phyloP scores from a whole-genome alignment of 306 rosid genomes.

The Oxytropis ochrocephala region DNA sequence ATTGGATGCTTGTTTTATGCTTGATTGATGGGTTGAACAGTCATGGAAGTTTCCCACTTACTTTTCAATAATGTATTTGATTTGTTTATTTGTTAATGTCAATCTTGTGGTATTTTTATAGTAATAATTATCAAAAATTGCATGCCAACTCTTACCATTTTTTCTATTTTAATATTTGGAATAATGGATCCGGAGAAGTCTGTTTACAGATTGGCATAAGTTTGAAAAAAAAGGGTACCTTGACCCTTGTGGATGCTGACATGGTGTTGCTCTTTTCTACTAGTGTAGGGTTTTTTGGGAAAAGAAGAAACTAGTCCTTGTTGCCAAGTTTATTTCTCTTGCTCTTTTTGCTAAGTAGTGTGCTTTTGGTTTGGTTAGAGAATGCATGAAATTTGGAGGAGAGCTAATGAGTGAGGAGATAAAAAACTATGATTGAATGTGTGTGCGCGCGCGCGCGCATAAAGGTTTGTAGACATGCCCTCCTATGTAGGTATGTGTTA shows the following conservation, averaged over 20 bases:
- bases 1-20: slow-evolving; percentile 25
- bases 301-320: neutral
- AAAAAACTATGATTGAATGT: neutral
- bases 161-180: slow-evolving; percentile 5
- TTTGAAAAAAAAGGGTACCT: slow-evolving; percentile 7
- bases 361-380: neutral
- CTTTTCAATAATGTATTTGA: neutral
- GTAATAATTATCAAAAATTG: neutral
- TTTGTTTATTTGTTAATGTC: slow-evolving; percentile 11
- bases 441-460: neutral
- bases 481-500: neutral
- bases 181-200: slow-evolving; percentile 14
- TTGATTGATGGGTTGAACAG: slow-evolving; percentile 19
- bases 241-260: slow-evolving; percentile 24
- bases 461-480: neutral
- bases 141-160: slow-evolving; percentile 15
- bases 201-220: slow-evolving; percentile 15
- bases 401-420: neutral
- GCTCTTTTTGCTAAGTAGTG: neutral
- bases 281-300: neutral
- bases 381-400: neutral
- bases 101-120: neutral
- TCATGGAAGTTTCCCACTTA: slow-evolving; percentile 21
- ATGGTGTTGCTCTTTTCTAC: neutral
- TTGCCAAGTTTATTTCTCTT: neutral